These are phyloP conservation scores for Wickerhamomyces kurtzmanii DNA, from an alignment of 805 yeast genomes.

Conservation along the genomic window DNA sequence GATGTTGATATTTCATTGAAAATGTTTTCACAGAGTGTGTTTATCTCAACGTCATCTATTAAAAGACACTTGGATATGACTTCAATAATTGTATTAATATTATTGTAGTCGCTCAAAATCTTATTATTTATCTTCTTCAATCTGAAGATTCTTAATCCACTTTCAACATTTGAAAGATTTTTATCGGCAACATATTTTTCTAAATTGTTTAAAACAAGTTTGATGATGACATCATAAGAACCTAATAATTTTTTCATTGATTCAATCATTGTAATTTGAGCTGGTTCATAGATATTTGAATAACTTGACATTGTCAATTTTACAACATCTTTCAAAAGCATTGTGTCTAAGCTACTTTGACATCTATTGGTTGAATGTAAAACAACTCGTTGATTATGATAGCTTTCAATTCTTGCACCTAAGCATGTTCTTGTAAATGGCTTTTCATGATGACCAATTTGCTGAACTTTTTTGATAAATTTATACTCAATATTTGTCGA, in stretches of 20 bases:
- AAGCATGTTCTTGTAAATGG: conserved; percentile 71
- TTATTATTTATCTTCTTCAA: conserved; percentile 49
- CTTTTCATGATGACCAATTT: conserved; percentile 51
- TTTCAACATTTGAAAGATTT: conserved; percentile 49
- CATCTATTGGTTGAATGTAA: conserved; percentile 66
- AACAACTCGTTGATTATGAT: conserved; percentile 65
- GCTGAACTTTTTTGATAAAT: conserved; percentile 48
- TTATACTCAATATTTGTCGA: conserved; percentile 42
- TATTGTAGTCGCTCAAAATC: conserved; percentile 45
- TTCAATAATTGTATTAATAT: conserved; percentile 35
- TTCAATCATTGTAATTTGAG: conserved; percentile 57
- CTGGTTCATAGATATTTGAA: conserved; percentile 56
- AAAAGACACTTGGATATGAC: conserved; percentile 44
- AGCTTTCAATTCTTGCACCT: conserved; percentile 65
- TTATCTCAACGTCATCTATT: conserved; percentile 47
- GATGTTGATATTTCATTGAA: conserved; percentile 29
- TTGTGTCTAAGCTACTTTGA: conserved; percentile 55
- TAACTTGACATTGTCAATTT: conserved; percentile 59
- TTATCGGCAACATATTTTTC: conserved; percentile 35
- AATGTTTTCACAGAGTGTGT: conserved; percentile 41
- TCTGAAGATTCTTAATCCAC: conserved; percentile 50
- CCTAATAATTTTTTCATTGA: conserved; percentile 65
- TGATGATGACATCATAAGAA: conserved; percentile 46
- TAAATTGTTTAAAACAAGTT: conserved; percentile 37
- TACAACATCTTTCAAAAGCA: conserved; percentile 57